A percentile compares a stretch with the other conserved stretches of the same genome.
These are phyloP conservation scores for Colletotrichum zoysiae DNA, from an alignment of 2,329 filamentous ascomycete genomes.

Conservation along the genomic window DNA sequence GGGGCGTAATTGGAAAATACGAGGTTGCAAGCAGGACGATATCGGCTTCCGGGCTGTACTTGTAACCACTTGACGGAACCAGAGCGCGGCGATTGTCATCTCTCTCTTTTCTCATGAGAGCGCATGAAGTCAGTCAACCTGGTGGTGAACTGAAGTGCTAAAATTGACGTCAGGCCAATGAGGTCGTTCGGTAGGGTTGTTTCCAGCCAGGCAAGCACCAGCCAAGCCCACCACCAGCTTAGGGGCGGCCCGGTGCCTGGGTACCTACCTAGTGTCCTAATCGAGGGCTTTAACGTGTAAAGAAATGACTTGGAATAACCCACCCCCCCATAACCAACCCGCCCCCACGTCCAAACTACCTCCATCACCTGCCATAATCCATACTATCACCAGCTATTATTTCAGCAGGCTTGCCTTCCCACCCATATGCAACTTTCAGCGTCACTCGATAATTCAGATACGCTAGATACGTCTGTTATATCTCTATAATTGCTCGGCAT, in stretches of 20 bases:
- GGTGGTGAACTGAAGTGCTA: neutral
- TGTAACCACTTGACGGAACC: neutral
- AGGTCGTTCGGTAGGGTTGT: constrained; percentile 5
- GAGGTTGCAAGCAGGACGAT: neutral
- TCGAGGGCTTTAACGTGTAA: too few relatives aligned
- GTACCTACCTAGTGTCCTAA: too few relatives aligned
- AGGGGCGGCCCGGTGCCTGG: neutral
- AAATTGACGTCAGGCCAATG: constrained; percentile 32
- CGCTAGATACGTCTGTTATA: too few relatives aligned
- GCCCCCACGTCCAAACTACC: too few relatives aligned
- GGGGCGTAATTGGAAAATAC: neutral
- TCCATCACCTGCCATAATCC: too few relatives aligned
- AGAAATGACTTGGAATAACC: neutral
- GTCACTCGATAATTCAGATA: too few relatives aligned
- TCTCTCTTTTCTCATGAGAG: neutral
- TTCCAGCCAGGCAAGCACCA: neutral
- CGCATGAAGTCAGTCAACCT: constrained; percentile 3
- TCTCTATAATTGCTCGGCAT: too few relatives aligned
- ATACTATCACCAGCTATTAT: too few relatives aligned
- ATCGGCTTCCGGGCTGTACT: too few relatives aligned
- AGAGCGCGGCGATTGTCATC: neutral
- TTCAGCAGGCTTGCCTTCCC: too few relatives aligned
- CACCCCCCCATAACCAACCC: too few relatives aligned
- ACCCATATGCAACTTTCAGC: too few relatives aligned
- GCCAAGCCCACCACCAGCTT: neutral